phyloP scores from a whole-genome alignment of 345 rosid species.

The Eucalyptus brandiana region DNA sequence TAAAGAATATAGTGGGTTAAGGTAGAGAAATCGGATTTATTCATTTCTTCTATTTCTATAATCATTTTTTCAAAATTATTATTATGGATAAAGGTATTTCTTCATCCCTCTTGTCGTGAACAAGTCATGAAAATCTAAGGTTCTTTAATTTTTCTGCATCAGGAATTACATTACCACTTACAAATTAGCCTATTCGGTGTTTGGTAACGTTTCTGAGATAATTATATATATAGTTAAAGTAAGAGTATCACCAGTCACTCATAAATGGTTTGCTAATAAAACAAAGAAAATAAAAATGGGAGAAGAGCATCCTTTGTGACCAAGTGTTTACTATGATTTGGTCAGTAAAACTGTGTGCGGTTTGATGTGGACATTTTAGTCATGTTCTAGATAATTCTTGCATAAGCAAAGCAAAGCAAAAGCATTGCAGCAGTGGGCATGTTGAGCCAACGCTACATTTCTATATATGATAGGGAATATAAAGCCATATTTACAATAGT shows the following conservation, averaged over 20 bases:
- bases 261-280: background rate
- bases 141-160: background rate
- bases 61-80: background rate
- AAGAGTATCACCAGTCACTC: background rate
- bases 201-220: background rate
- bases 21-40: too few relatives aligned
- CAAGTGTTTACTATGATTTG: background rate
- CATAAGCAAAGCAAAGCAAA: slow-evolving; percentile 1
- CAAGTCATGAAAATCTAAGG: background rate
- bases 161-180: too few relatives aligned
- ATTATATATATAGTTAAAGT: background rate
- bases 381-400: slow-evolving; percentile 7
- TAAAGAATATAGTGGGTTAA: background rate
- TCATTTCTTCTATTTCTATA: too few relatives aligned
- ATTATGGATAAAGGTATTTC: background rate
- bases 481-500: background rate
- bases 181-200: too few relatives aligned
- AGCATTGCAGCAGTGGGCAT: background rate
- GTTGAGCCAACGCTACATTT: background rate
- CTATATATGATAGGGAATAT: background rate
- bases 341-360: background rate
- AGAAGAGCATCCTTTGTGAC: background rate
- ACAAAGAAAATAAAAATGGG: background rate
- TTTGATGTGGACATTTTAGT: background rate
- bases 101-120: background rate